Base-by-base conservation (phyloP, 2,329 filamentous ascomycete species). In the Aurifilum marmelostoma region DNA sequence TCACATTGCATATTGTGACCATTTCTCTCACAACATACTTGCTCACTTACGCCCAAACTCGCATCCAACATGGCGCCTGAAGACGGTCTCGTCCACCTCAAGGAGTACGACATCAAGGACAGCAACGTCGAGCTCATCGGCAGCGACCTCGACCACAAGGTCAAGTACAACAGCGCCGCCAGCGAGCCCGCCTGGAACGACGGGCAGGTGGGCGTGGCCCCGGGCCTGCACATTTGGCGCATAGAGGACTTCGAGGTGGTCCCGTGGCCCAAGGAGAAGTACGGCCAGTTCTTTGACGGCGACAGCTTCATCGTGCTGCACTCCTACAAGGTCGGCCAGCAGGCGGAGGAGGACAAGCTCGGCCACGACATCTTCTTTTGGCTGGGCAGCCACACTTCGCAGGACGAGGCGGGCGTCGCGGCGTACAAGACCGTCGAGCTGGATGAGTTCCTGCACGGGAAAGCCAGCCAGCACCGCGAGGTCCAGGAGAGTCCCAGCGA, bases 351-450 rank as follows among this genome's bases (percentile, higher is more conserved):
- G 41, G 73, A 84, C 69, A 83, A 81, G 73, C 79, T 90, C 5
- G 80, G 79, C 56, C 89, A 91, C 73, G 88, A 91, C 63, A 85
- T 91, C 74, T 91, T 89, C 82, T 91, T 91, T 80, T 92, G 89
- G 89, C 83, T 91, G 0, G 89, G 89, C 5, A 81, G 78, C 65
- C 85, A 90, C 74, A 91, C 89, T 0, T 85, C 87, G 2, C 88
- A 91, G 79, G 89, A 91, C 72, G 89, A 92, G 79, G 88, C 89
- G 1, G 89, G 89, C 21, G 88, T 86, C 0, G 89, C 89, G 0
- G 89, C 89, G 1, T 90, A 92, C 80, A 92, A 91, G 81, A 90
- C 89, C 0, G 88, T 91, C 32, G 89, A 91, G 77, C 81, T 92
- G 21, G 89, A 91, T 73, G 89, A 91, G 77, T 91, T 89, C 74